Percentiles rank a stretch among this genome's conserved stretches.
These are phyloP conservation scores for Leucocoprinus birnbaumii DNA, from an alignment of 768 basidiomycete genomes.

Conservation along the genomic window DNA sequence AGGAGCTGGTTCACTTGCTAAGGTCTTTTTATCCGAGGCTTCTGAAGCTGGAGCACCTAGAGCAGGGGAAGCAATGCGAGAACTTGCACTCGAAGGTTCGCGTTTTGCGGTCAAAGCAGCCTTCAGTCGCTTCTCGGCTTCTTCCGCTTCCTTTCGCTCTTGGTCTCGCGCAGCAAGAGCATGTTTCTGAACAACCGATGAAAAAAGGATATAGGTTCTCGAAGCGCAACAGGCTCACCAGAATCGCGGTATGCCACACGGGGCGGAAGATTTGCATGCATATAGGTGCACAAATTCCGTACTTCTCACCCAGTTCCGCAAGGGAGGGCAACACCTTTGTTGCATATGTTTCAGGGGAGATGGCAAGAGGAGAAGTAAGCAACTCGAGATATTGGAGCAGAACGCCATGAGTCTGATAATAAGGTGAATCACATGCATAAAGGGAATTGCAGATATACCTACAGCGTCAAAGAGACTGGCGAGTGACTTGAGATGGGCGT, in stretches of 20 bases:
- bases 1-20: constrained; percentile 29
- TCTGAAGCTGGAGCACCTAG: constrained; percentile 26
- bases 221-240: constrained; percentile 41
- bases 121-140: constrained; percentile 79
- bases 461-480: constrained; percentile 89
- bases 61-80: constrained; percentile 66
- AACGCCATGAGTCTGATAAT: constrained; percentile 80
- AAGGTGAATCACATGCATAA: constrained; percentile 14
- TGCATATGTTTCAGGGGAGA: constrained; percentile 71
- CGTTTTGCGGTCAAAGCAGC: constrained; percentile 77
- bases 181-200: constrained; percentile 38
- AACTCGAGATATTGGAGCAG: constrained; percentile 91
- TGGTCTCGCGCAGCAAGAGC: constrained; percentile 67
- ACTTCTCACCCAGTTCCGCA: constrained; percentile 66
- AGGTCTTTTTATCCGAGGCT: constrained; percentile 23
- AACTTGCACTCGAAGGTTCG: constrained; percentile 51
- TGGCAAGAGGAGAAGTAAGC: constrained; percentile 66
- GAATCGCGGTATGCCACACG: constrained; percentile 58
- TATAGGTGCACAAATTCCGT: constrained; percentile 80
- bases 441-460: constrained; percentile 29
- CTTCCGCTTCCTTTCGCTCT: constrained; percentile 52
- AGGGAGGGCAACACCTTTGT: constrained; percentile 73
- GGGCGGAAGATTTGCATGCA: constrained; percentile 95
- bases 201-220: constrained; percentile 2
- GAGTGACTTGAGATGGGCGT: constrained; percentile 82